These are phyloP conservation scores for Barbarea vulgaris DNA, from an alignment of 345 rosid species.

Conservation along the genomic window DNA sequence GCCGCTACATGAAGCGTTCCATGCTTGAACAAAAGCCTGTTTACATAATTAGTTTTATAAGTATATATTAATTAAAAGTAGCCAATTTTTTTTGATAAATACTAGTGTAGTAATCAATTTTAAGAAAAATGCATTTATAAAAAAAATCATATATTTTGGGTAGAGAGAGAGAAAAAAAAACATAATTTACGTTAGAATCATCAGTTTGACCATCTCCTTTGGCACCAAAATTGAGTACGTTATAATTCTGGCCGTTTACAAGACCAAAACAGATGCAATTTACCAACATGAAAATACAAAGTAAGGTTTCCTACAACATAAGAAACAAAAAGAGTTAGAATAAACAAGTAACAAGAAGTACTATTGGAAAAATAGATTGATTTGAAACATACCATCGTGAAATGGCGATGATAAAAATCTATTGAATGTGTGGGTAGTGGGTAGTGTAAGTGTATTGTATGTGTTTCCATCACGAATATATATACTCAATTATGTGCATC, in stretches of 20 bases:
- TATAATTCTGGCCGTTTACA: conserved; percentile 22
- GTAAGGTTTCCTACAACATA: conserved; percentile 16
- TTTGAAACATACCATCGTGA: conserved; percentile 20
- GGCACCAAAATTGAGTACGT: conserved; percentile 30
- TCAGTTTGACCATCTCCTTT: conserved; percentile 30
- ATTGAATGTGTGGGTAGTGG: background rate
- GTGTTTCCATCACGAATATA: background rate
- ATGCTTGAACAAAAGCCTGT: conserved; percentile 26
- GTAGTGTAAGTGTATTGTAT: background rate
- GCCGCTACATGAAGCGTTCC: conserved; percentile 22
- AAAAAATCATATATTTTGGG: background rate
- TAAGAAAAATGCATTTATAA: background rate
- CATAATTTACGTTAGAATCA: conserved; percentile 25
- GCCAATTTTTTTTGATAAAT: background rate
- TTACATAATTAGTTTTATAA: background rate
- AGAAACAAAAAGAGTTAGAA: background rate
- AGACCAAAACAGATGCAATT: conserved; percentile 4
- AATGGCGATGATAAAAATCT: background rate
- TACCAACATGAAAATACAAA: conserved; percentile 2
- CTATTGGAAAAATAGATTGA: background rate
- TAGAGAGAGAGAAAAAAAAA: background rate
- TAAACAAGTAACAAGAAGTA: background rate
- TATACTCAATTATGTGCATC: background rate
- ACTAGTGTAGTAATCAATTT: background rate
- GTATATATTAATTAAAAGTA: background rate